Conservation (phyloP, 2,329 filamentous ascomycete species). For the Tolypocladium guangdongense region DNA sequence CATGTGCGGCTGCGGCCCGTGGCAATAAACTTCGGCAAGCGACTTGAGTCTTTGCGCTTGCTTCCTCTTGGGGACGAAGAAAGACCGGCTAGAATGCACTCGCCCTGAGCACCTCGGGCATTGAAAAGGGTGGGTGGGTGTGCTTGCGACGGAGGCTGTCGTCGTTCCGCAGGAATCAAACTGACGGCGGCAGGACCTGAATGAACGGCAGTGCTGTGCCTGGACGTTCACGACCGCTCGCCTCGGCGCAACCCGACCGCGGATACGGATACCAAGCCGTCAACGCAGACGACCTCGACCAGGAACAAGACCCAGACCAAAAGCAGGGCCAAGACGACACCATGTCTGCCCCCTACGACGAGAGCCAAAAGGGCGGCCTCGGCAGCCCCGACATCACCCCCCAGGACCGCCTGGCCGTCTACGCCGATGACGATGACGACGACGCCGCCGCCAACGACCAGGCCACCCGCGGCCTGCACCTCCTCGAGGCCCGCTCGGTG, state of each 20-base stretch:
- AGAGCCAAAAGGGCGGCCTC: conserved; percentile 9
- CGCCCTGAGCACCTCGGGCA: conserved; percentile 1
- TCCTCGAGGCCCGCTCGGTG: conserved; percentile 41
- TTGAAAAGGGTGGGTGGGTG: too few relatives aligned
- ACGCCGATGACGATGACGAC: neutral
- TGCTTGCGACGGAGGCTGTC: neutral
- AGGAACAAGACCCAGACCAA: neutral
- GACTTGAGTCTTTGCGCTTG: conserved; percentile 62
- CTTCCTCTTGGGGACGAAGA: conserved; percentile 38
- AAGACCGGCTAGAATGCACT: conserved; percentile 32
- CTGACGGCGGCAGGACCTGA: neutral
- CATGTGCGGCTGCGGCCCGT: conserved; percentile 34
- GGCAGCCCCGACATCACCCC: neutral
- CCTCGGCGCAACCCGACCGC: neutral
- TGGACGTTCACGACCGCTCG: neutral
- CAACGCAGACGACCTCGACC: neutral
- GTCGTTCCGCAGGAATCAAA: too few relatives aligned
- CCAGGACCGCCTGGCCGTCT: neutral
- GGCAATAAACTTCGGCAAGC: conserved; percentile 39
- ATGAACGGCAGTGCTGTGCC: neutral
- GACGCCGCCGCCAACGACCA: conserved; percentile 17
- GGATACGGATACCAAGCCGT: neutral
- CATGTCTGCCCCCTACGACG: conserved; percentile 4
- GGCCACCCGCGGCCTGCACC: conserved; percentile 40
- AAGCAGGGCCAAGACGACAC: neutral